Conservation (phyloP, 768 basidiomycete species). For the Baorangia bicolor region DNA sequence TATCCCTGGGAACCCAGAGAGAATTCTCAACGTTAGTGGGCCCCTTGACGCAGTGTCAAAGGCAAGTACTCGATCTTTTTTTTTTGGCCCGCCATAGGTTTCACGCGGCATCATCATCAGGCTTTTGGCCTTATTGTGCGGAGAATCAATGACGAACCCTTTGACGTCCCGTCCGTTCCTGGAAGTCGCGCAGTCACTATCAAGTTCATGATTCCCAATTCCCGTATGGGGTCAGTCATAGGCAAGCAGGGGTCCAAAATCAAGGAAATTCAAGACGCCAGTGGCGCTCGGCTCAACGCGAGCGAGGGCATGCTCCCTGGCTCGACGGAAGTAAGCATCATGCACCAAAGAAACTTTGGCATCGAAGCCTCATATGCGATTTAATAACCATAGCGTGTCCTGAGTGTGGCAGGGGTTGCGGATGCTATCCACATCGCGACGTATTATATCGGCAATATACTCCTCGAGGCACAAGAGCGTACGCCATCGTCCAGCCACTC, state of each 20-base stretch:
- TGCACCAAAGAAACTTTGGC: not conserved
- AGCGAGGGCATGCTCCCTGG: slow-evolving; percentile 98
- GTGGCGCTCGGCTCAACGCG: slow-evolving; percentile 93
- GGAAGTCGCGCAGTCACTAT: slow-evolving; percentile 98
- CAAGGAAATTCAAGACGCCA: slow-evolving; percentile 99
- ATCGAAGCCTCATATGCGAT: slow-evolving; percentile 12
- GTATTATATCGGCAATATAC: slow-evolving; percentile 98
- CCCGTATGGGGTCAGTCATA: slow-evolving; percentile 98
- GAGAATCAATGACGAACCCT: slow-evolving; percentile 98
- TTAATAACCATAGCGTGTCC: slow-evolving; percentile 67
- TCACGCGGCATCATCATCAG: slow-evolving; percentile 40
- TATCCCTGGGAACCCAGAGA: slow-evolving; percentile 98
- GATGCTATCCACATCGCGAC: slow-evolving; percentile 99
- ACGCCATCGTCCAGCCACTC: slow-evolving; percentile 63
- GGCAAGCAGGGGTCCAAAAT: slow-evolving; percentile 98
- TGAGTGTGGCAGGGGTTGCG: slow-evolving; percentile 97
- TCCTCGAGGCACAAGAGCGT: slow-evolving; percentile 88
- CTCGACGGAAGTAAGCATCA: slow-evolving; percentile 84
- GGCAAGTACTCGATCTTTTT: slow-evolving; percentile 44
- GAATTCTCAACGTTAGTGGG: slow-evolving; percentile 95
- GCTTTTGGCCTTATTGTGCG: slow-evolving; percentile 98
- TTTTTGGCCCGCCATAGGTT: not conserved
- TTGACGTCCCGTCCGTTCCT: slow-evolving; percentile 95
- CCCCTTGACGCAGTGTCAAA: slow-evolving; percentile 98
- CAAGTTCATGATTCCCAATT: slow-evolving; percentile 99